Evolutionary conservation across 192 early-diverging fungal genomes (phyloP).

Genomic region (Entomortierella chlamydospora): DNA sequence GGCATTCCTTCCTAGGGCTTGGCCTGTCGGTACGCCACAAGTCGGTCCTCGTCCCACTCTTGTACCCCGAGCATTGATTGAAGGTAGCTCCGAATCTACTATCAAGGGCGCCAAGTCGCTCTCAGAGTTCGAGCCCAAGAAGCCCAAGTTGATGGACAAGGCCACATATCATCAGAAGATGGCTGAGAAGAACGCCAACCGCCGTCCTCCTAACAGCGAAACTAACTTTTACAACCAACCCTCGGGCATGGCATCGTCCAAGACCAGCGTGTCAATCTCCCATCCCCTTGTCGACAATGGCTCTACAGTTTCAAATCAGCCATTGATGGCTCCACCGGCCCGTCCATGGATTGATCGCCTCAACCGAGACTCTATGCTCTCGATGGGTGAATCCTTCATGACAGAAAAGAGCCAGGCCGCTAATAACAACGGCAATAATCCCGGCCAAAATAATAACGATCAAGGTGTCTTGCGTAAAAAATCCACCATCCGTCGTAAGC

Average conservation of each 20-base stretch:
- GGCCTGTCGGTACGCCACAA: conserved; percentile 47
- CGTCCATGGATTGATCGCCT: conserved; percentile 49
- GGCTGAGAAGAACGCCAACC: conserved; percentile 50
- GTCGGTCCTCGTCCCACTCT: conserved; percentile 20
- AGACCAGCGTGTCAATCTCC: conserved; percentile 18
- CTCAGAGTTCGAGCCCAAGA: conserved; percentile 54
- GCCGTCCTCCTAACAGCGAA: conserved; percentile 8
- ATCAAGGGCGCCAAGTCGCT: conserved; percentile 38
- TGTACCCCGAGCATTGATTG: conserved; percentile 15
- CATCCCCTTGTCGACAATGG: conserved; percentile 44
- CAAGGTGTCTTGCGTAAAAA: conserved; percentile 39
- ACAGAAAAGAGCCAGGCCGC: conserved; percentile 27
- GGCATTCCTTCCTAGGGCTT: conserved; percentile 28
- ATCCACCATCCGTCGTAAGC: conserved; percentile 39
- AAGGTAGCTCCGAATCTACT: conserved; percentile 6
- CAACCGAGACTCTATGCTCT: conserved; percentile 22
- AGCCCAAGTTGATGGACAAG: conserved; percentile 51
- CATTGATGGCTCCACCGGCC: conserved; percentile 23
- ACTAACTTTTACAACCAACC: conserved; percentile 44
- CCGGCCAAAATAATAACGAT: conserved; percentile 7
- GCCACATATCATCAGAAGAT: conserved; percentile 47
- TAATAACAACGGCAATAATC: not conserved
- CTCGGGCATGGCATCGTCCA: conserved; percentile 5
- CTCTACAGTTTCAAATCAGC: conserved; percentile 8
- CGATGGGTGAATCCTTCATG: conserved; percentile 29